Evolutionary conservation across 495 filamentous ascomycete species (phyloP).

Genomic region (Cladorrhinum samala): DNA sequence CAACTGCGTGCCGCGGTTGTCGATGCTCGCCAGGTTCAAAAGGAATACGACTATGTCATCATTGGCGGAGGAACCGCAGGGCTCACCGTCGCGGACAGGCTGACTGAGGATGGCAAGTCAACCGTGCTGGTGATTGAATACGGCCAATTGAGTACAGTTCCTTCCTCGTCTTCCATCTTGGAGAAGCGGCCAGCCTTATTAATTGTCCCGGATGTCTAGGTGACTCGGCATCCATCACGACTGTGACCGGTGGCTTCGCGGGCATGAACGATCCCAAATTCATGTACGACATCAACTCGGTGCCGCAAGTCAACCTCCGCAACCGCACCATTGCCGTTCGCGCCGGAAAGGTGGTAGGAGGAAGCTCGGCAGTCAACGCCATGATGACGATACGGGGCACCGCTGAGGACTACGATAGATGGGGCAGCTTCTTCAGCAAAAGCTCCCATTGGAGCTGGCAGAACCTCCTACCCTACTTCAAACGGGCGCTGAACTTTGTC

Average conservation of each 20-base stretch:
- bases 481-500: slow-evolving; percentile 36
- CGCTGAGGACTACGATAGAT: slow-evolving; percentile 41
- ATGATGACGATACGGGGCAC: slow-evolving; percentile 42
- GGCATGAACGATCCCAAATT: slow-evolving; percentile 17
- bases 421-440: slow-evolving; percentile 37
- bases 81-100: slow-evolving; percentile 67
- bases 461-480: slow-evolving; percentile 43
- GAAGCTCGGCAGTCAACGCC: slow-evolving; percentile 52
- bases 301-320: slow-evolving; percentile 30
- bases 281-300: slow-evolving; percentile 38
- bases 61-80: slow-evolving; percentile 86
- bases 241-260: slow-evolving; percentile 23
- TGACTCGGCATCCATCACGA: slow-evolving; percentile 19
- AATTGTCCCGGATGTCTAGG: slow-evolving; percentile 4
- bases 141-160: slow-evolving; percentile 13
- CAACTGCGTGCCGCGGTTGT: slow-evolving; percentile 6
- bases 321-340: slow-evolving; percentile 31
- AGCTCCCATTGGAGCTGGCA: slow-evolving; percentile 40
- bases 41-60: slow-evolving; percentile 73
- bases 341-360: slow-evolving; percentile 52
- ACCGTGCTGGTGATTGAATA: slow-evolving; percentile 49
- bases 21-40: slow-evolving; percentile 4
- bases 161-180: too few species aligned
- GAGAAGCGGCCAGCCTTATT: too few species aligned
- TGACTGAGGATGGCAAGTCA: slow-evolving; percentile 41